Evolutionary conservation across 2,329 filamentous ascomycete species (phyloP).

Genomic region (Fusarium tupiense): DNA sequence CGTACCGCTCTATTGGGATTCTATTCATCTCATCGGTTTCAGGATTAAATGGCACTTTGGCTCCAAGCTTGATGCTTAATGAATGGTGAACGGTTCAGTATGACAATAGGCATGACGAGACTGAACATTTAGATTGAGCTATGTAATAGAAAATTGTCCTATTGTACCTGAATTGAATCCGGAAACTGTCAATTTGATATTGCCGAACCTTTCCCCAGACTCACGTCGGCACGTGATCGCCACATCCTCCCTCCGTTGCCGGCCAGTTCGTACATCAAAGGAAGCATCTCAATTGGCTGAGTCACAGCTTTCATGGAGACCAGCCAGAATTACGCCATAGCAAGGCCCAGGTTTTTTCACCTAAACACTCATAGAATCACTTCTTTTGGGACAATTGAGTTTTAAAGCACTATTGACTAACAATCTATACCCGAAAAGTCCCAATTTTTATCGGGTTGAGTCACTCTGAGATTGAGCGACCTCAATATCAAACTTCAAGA

Average conservation of each 20-base stretch:
- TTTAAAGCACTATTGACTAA: slow-evolving; percentile 19
- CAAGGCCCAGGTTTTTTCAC: slow-evolving; percentile 35
- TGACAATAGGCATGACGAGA: not conserved
- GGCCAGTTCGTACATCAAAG: slow-evolving; percentile 21
- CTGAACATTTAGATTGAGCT: not conserved
- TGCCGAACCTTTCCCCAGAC: not conserved
- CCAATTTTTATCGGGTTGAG: slow-evolving; percentile 20
- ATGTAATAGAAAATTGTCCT: too few relatives aligned
- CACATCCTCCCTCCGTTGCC: slow-evolving; percentile 34
- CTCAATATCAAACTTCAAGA: slow-evolving; percentile 16
- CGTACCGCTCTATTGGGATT: slow-evolving; percentile 2
- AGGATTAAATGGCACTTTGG: not conserved
- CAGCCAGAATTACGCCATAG: slow-evolving; percentile 44
- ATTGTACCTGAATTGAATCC: not conserved
- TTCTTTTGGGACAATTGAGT: slow-evolving; percentile 24
- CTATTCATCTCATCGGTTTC: not conserved
- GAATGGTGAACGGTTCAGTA: fast-evolving
- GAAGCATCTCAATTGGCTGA: slow-evolving; percentile 40
- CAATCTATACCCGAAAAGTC: slow-evolving; percentile 20
- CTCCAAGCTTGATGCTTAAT: not conserved
- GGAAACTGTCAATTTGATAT: not conserved
- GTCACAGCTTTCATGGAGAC: slow-evolving; percentile 30
- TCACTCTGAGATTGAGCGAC: slow-evolving; percentile 4
- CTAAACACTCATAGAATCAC: slow-evolving; percentile 33
- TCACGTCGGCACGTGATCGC: slow-evolving; percentile 27